A percentile compares a stretch with the other conserved stretches of the same genome.
These are phyloP conservation scores for Blastocystis sp. DNA, from an alignment of 352 stramenopile species.

Conservation along the genomic window DNA sequence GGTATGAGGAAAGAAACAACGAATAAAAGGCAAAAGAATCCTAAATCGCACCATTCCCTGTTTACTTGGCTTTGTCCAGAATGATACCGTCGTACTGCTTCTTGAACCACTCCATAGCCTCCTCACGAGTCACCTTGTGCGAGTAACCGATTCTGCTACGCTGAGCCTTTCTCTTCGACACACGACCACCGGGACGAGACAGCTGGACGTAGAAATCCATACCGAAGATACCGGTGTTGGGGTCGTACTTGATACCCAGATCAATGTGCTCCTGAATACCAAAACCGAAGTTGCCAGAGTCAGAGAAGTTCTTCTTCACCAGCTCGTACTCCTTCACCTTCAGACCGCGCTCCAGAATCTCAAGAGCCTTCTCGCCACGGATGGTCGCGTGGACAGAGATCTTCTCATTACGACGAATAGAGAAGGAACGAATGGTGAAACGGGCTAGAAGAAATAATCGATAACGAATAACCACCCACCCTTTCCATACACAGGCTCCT, in stretches of 20 bases:
- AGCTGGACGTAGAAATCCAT: slow-evolving; percentile 99
- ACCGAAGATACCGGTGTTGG: slow-evolving; percentile 97
- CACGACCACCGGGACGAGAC: slow-evolving; percentile 82
- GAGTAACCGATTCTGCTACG: slow-evolving; percentile 65
- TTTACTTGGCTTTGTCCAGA: slow-evolving; percentile 57
- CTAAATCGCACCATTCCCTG: too few relatives aligned
- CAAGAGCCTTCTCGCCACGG: slow-evolving; percentile 90
- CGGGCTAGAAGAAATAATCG: slow-evolving; percentile 66
- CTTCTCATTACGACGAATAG: slow-evolving; percentile 99
- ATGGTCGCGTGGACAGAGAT: slow-evolving; percentile 96
- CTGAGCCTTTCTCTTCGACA: slow-evolving; percentile 85
- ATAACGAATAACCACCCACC: not conserved
- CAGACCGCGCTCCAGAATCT: slow-evolving; percentile 96
- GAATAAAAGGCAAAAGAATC: too few relatives aligned
- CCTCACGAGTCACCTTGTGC: slow-evolving; percentile 39
- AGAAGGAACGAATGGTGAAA: slow-evolving; percentile 96
- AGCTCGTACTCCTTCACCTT: slow-evolving; percentile 99
- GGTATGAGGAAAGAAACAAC: too few relatives aligned
- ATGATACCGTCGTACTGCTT: slow-evolving; percentile 57
- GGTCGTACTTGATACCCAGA: slow-evolving; percentile 99
- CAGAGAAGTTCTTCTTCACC: slow-evolving; percentile 94
- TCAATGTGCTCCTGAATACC: slow-evolving; percentile 98
- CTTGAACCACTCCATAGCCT: slow-evolving; percentile 56
- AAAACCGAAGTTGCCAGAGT: slow-evolving; percentile 65
- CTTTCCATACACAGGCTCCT: slow-evolving; percentile 98